Evolutionary conservation across 306 rosid species (phyloP).

Genomic region (Cucurbita moschata): DNA sequence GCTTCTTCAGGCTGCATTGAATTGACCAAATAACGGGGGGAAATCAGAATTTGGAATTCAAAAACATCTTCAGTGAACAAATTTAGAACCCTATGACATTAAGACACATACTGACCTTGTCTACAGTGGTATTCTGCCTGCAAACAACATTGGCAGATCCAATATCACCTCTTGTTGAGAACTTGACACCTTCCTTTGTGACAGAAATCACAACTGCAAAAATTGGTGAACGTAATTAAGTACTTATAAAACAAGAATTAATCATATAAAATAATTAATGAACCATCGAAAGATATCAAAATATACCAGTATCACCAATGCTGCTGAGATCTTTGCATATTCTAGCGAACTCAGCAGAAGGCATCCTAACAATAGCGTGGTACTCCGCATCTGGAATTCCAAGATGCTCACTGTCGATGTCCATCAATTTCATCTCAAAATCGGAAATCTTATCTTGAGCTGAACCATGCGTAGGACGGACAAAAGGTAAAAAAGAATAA

Average conservation of each 20-base stretch:
- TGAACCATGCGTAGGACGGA: constrained; percentile 1
- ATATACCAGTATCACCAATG: constrained; percentile 86
- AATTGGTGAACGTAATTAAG: background rate
- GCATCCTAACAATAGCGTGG: constrained; percentile 91
- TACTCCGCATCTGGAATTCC: constrained; percentile 93
- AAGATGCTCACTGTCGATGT: constrained; percentile 90
- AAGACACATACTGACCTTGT: constrained; percentile 37
- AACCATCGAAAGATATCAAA: background rate
- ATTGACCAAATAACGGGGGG: too few species aligned
- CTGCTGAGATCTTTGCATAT: constrained; percentile 84
- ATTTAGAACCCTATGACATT: background rate
- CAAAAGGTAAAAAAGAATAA: background rate
- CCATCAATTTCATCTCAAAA: constrained; percentile 98
- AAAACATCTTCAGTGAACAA: background rate
- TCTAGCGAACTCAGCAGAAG: constrained; percentile 73
- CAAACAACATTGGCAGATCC: constrained; percentile 90
- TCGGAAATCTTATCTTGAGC: constrained; percentile 76
- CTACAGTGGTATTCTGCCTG: constrained; percentile 80
- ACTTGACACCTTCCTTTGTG: constrained; percentile 85
- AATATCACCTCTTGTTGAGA: constrained; percentile 87
- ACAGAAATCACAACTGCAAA: constrained; percentile 85
- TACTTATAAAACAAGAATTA: background rate
- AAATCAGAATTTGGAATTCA: background rate
- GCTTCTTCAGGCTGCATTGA: constrained; percentile 46
- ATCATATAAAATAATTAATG: background rate